Evolutionary conservation across 306 rosid genomes (phyloP), one percentile per base, ranked within the genome.

Genomic region (Psophocarpus tetragonolobus): DNA sequence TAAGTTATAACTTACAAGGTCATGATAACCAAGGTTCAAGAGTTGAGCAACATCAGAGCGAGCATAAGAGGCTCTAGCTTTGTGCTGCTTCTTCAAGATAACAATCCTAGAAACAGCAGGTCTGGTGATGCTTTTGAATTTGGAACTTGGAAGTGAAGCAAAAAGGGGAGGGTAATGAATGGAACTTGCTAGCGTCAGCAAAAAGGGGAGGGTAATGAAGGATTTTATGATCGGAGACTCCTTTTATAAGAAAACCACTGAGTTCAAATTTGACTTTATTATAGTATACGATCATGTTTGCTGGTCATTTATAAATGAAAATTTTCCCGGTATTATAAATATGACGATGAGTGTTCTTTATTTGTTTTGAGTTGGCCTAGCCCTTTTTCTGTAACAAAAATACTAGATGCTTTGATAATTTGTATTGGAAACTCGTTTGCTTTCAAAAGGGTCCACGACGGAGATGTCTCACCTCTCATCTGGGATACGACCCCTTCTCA

Each of bases 71-170:
- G 77, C 75, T 65, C 89, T 24, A 42, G 73, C 77, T 61, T 83
- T 90, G 75, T 70, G 86, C 12, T 84, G 90, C 45, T 88, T 88
- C 84, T 81, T 88, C 73, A 88, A 88, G 54, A 92, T 83, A 13
- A 84, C 71, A 64, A 81, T 85, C 79, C 91, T 91, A 18, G 93
- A 85, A 41, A 87, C 35, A 44, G 91, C 77, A 5, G 84, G 84
- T 58, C 65, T 85, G 10, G 80, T 53, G 1, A 85, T 84, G 30
- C 44, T 80, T 66, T 76, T 83, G 45, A 92, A 42, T 60, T 92
- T 92, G 17, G 45, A 92, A 42, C 54, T 92, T 92, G 17, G 90
- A 82, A 63, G 61, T 58, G 56, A 84, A 87, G 80, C 74, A 35
- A 32, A 13, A 38, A 42, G 29, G 38, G 60, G 44, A 44, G 27